Percentiles rank a stretch among this genome's conserved stretches.
Evolutionary conservation across 2,329 filamentous ascomycete genomes (phyloP).

Genomic region (Penicillium freii): DNA sequence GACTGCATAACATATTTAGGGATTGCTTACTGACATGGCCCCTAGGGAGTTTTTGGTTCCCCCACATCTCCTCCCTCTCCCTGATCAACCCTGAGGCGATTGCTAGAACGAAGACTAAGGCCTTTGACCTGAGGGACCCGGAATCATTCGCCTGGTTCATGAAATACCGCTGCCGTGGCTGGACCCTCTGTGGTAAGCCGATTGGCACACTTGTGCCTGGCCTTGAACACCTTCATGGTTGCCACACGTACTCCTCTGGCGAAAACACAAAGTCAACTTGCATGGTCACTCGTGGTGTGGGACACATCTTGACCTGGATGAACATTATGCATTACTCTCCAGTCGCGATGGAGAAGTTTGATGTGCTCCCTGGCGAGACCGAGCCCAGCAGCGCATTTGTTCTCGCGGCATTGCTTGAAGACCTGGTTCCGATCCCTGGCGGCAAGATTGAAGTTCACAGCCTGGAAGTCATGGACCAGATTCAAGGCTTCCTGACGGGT

Average conservation of each 20-base stretch:
- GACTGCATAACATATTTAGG: not conserved
- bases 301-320: constrained; percentile 60
- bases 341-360: not conserved
- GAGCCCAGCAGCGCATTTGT: not conserved
- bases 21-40: not conserved
- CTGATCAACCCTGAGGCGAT: constrained; percentile 41
- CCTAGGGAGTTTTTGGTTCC: constrained; percentile 41
- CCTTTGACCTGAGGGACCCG: constrained; percentile 3
- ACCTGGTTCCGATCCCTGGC: not conserved
- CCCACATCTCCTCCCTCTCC: constrained; percentile 41
- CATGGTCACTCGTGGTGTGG: constrained; percentile 53
- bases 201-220: constrained; percentile 56
- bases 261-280: constrained; percentile 59
- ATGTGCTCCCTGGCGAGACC: not conserved
- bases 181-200: constrained; percentile 54
- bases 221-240: constrained; percentile 57
- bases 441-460: not conserved
- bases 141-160: constrained; percentile 35
- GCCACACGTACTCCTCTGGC: constrained; percentile 68
- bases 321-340: constrained; percentile 49
- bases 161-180: constrained; percentile 59
- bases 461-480: not conserved
- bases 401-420: not conserved
- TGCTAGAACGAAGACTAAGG: constrained; percentile 27
- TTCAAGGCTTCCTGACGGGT: not conserved